Conservation (phyloP, 1,284 basidiomycete genomes). For the Apiotrichum domesticum region DNA sequence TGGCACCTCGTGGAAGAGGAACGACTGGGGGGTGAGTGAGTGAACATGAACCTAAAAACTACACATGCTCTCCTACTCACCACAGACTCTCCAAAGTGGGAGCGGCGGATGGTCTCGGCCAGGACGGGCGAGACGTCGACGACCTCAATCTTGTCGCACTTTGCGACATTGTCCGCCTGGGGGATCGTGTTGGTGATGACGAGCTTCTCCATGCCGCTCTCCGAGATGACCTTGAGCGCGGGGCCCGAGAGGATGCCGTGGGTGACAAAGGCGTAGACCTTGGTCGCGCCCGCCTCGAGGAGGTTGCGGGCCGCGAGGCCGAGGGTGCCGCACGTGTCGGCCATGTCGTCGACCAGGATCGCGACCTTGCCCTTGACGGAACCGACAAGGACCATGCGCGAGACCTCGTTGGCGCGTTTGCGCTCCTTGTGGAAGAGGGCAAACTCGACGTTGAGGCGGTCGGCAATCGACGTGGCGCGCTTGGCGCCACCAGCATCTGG, state of each 20-base stretch:
- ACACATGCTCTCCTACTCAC: slow-evolving; percentile 28
- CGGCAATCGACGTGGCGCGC: slow-evolving; percentile 94
- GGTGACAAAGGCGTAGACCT: slow-evolving; percentile 89
- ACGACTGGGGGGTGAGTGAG: slow-evolving; percentile 30
- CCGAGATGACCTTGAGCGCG: slow-evolving; percentile 65
- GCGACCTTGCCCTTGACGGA: slow-evolving; percentile 89
- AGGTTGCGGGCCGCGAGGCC: slow-evolving; percentile 87
- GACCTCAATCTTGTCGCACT: slow-evolving; percentile 84
- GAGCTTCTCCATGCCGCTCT: slow-evolving; percentile 81
- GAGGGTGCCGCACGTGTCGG: slow-evolving; percentile 97
- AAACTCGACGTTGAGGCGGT: slow-evolving; percentile 94
- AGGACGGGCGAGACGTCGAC: slow-evolving; percentile 93
- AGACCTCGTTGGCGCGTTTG: slow-evolving; percentile 98
- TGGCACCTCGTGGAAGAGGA: slow-evolving; percentile 49
- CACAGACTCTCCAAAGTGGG: slow-evolving; percentile 48
- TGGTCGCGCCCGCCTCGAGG: slow-evolving; percentile 78
- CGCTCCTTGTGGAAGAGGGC: slow-evolving; percentile 99
- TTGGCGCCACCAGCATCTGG: slow-evolving; percentile 99
- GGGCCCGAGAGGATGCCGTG: slow-evolving; percentile 94
- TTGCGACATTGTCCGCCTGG: slow-evolving; percentile 68
- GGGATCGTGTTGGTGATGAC: slow-evolving; percentile 99
- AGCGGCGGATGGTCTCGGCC: slow-evolving; percentile 92
- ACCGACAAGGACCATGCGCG: slow-evolving; percentile 97
- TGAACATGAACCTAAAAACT: neutral
- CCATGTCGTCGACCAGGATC: slow-evolving; percentile 99